Evolutionary conservation across 2,329 filamentous ascomycete genomes (phyloP).

Genomic region (Geosmithia flava): DNA sequence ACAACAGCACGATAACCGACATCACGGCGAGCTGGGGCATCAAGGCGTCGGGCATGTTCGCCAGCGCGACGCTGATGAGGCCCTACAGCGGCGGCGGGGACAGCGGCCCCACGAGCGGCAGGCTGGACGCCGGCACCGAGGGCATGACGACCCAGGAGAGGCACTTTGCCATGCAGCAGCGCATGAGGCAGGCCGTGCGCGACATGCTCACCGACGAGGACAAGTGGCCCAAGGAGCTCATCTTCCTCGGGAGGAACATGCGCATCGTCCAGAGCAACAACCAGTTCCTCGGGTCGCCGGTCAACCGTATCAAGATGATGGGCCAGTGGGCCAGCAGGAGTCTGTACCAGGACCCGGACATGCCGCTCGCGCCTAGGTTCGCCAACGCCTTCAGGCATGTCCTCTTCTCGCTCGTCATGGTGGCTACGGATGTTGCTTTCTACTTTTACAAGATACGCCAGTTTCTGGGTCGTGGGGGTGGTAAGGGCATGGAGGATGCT

Average conservation of each 20-base stretch:
- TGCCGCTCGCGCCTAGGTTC: conserved; percentile 49
- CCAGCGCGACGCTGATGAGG: conserved; percentile 76
- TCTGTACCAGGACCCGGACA: conserved; percentile 60
- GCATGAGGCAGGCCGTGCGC: conserved; percentile 57
- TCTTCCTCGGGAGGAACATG: conserved; percentile 87
- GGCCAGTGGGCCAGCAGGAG: conserved; percentile 80
- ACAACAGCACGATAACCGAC: conserved; percentile 64
- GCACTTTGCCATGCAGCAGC: conserved; percentile 80
- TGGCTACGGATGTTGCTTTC: conserved; percentile 69
- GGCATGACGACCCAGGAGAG: conserved; percentile 52
- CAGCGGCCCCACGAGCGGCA: conserved; percentile 5
- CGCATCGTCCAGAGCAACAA: conserved; percentile 91
- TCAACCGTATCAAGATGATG: conserved; percentile 90
- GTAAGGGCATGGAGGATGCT: conserved; percentile 86
- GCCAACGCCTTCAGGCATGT: conserved; percentile 64
- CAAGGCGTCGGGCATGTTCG: conserved; percentile 80
- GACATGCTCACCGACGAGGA: conserved; percentile 72
- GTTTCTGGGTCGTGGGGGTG: conserved; percentile 60
- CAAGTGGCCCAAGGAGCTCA: conserved; percentile 80
- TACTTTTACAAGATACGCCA: conserved; percentile 71
- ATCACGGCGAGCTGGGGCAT: conserved; percentile 80
- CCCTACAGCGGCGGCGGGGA: conserved; percentile 75
- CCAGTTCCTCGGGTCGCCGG: conserved; percentile 77
- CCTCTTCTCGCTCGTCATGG: conserved; percentile 67
- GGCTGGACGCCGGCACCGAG: conserved; percentile 53